A percentile compares a stretch with the other conserved stretches of the same genome.
Conservation (phyloP, 2,329 filamentous ascomycete species). For the Phoma sp. region DNA sequence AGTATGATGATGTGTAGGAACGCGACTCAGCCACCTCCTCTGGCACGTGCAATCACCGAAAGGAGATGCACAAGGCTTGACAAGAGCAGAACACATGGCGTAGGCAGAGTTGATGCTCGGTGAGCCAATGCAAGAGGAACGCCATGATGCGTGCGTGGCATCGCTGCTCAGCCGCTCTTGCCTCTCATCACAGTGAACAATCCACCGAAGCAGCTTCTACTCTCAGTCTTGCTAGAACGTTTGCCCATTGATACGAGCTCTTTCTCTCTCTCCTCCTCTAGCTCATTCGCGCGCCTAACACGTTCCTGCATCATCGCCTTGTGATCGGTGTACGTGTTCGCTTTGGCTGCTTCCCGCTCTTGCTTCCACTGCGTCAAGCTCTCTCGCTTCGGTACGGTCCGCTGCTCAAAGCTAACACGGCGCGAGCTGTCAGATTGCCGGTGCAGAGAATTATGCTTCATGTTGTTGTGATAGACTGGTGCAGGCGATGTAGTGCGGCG, state of each 20-base stretch:
- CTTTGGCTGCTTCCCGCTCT: constrained; percentile 30
- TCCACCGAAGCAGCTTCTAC: constrained; percentile 10
- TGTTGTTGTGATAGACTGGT: not conserved
- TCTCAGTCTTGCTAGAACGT: constrained; percentile 2
- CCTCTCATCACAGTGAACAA: constrained; percentile 3
- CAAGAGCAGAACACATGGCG: not conserved
- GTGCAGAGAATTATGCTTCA: not conserved
- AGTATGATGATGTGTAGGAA: not conserved
- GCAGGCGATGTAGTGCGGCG: constrained; percentile 6
- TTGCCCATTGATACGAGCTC: constrained; percentile 26
- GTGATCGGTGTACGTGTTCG: constrained; percentile 2
- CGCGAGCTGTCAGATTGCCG: constrained; percentile 1
- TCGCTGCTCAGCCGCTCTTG: not conserved
- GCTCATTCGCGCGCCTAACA: constrained; percentile 37
- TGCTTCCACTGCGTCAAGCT: constrained; percentile 31
- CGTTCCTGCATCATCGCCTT: constrained; percentile 32
- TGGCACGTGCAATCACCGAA: not conserved
- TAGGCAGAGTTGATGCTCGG: not conserved
- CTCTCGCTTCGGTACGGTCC: constrained; percentile 26
- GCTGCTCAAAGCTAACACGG: constrained; percentile 6
- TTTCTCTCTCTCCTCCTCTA: constrained; percentile 34
- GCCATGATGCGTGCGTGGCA: not conserved
- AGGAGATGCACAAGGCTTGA: not conserved
- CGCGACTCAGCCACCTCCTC: not conserved
- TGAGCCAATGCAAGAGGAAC: not conserved